Evolutionary conservation across 73 alveolate genomes (phyloP), one percentile per base, ranked within the genome.

Genomic region (Tetrahymena malaccensis): DNA sequence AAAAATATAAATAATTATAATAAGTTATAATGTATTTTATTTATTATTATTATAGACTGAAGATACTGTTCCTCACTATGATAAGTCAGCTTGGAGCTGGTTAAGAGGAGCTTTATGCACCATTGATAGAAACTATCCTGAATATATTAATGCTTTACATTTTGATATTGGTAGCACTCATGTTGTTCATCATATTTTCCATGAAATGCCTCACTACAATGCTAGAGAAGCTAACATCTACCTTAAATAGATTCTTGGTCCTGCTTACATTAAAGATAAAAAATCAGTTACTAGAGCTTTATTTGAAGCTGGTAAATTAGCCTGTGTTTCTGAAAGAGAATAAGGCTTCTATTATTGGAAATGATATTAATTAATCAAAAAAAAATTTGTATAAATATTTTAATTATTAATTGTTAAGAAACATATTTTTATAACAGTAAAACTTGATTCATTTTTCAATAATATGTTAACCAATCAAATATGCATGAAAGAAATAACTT

Each of bases 171-270:
- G 95, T 85, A 95, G 95, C 22, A 95, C 97, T 89, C 97, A 95
- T 84, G 97, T 95, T 35, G 94, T 95, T 34, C 97, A 95, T 56
- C 97, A 95, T 43, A 70, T 95, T 17, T 95, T 95, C 93, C 84
- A 89, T 12, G 97, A 95, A 43, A 37, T 95, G 43, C 97, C 97
- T 50, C 95, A 93, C 34, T 95, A 95, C 38, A 85, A 95, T 95
- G 97, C 97, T 4, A 95, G 94, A 95, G 97, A 95, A 95, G 97
- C 97, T 22, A 95, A 95, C 44, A 93, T 95, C 55, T 95, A 95
- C 55, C 93, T 95, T 6, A 95, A 95, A 50, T 35, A 95, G 56
- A 94, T 95, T 33, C 84, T 95, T 34, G 97, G 97, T 10, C 94
- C 84, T 95, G 85, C 85, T 33, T 95, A 95, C 27, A 95, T 56